Conservation (phyloP, 805 yeast species). For the Kluyveromyces lactis region DNA sequence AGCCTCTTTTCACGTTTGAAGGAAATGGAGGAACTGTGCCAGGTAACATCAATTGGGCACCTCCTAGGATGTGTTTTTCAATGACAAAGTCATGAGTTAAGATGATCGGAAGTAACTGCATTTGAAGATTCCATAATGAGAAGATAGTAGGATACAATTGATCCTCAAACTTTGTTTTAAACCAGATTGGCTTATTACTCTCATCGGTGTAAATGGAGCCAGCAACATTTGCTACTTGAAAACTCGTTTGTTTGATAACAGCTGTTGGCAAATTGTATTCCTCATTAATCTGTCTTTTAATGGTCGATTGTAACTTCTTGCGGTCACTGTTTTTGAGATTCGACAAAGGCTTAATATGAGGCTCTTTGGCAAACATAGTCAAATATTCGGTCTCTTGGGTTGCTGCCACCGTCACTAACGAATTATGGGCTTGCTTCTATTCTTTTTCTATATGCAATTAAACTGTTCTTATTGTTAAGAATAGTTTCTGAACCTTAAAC, state of each 20-base stretch:
- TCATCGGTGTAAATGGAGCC: constrained; percentile 64
- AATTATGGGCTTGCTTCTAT: too few species aligned
- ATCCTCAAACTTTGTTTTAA: constrained; percentile 47
- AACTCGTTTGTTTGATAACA: constrained; percentile 52
- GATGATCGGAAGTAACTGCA: constrained; percentile 54
- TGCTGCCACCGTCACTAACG: too few species aligned
- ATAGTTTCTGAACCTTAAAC: too few species aligned
- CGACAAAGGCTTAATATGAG: constrained; percentile 59
- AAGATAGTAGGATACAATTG: constrained; percentile 60
- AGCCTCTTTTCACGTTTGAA: constrained; percentile 37
- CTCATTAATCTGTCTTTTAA: constrained; percentile 27
- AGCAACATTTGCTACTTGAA: constrained; percentile 41
- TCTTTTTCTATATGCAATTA: too few species aligned
- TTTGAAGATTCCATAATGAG: constrained; percentile 62
- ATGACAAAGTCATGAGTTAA: constrained; percentile 69
- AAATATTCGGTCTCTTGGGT: too few species aligned
- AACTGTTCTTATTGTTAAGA: too few species aligned
- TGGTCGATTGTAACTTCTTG: constrained; percentile 35
- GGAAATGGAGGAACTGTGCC: constrained; percentile 60
- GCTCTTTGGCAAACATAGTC: constrained; percentile 29
- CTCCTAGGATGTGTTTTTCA: constrained; percentile 49
- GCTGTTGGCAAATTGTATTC: constrained; percentile 37
- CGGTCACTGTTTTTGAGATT: constrained; percentile 80
- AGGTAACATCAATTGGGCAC: constrained; percentile 77
- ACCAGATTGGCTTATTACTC: constrained; percentile 64